These are phyloP conservation scores for Komagataella pseudopastoris DNA, from an alignment of 805 yeast genomes.

Conservation along the genomic window DNA sequence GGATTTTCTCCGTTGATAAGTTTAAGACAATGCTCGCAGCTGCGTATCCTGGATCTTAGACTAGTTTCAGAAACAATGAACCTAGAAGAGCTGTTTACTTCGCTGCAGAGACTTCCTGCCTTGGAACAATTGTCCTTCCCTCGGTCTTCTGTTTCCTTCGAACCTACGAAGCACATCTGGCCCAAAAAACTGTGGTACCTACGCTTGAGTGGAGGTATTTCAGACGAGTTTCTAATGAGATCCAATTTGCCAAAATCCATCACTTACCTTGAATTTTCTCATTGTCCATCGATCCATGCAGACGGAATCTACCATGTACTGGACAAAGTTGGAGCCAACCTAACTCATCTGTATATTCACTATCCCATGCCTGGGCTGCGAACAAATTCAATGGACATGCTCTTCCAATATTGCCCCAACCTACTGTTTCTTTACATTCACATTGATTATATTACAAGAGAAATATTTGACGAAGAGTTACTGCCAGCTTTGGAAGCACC, in stretches of 20 bases:
- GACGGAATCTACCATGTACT: conserved; percentile 51
- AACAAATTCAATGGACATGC: conserved; percentile 56
- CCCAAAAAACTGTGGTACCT: conserved; percentile 63
- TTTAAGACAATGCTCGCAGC: conserved; percentile 50
- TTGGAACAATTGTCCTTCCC: conserved; percentile 79
- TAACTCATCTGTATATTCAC: conserved; percentile 50
- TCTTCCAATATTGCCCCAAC: conserved; percentile 68
- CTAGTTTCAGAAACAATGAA: conserved; percentile 87
- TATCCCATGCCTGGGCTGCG: conserved; percentile 83
- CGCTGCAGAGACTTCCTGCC: conserved; percentile 47
- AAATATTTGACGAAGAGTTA: conserved; percentile 34
- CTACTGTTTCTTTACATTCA: conserved; percentile 49
- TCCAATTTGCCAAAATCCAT: conserved; percentile 67
- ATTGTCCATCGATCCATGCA: conserved; percentile 70
- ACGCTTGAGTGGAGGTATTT: conserved; percentile 79
- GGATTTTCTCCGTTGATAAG: conserved; percentile 86
- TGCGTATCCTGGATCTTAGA: conserved; percentile 62
- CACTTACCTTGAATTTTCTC: conserved; percentile 63
- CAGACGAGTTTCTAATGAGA: conserved; percentile 60
- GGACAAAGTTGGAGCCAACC: conserved; percentile 48
- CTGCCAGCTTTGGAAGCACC: conserved; percentile 17
- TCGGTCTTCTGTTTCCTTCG: conserved; percentile 68
- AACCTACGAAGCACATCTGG: conserved; percentile 53
- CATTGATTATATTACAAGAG: conserved; percentile 62
- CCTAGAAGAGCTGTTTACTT: conserved; percentile 61